Base-by-base conservation (phyloP, 805 yeast species). In the Wickerhamia fluorescens region DNA sequence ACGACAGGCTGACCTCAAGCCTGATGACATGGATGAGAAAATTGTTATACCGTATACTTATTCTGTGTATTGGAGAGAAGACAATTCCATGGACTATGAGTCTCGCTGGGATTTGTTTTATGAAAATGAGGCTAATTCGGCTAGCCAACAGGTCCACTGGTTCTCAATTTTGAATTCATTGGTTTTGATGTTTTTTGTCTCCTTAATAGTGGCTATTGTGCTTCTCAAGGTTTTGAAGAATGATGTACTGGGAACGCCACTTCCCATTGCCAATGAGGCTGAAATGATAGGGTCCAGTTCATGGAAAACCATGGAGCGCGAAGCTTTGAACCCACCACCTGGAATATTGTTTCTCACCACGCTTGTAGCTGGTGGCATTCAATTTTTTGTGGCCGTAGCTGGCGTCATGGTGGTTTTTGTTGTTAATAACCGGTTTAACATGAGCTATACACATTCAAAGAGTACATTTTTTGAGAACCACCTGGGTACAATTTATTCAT, bases 41-140 rank as follows among this genome's bases (percentile, higher is more conserved):
- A 47, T 58, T 1, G 47, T 63, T 20, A 70, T 86, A 19, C 88
- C 89, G 3, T 86, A 75, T 54, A 80, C 95, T 1, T 87, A 85
- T 44, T 74, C 95, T 1, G 86, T 87, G 3, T 80, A 80, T 47
- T 86, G 95, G 94, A 66, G 92, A 49, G 94, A 86, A 49, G 95
- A 86, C 35, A 58, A 60, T 24, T 68, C 73, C 3, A 61, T 82
- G 14, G 67, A 69, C 15, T 81, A 85, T 69, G 65, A 67, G 28
- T 64, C 75, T 34, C 64, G 95, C 41, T 84, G 94, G 92, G 74
- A 73, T 25, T 55, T 78, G 41, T 86, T 78, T 51, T 70, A 77
- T 40, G 66, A 73, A 34, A 69, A 68, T 41, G 80, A 73, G 28
- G 58, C 61, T 16, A 49, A 59, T 14, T 65, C 61, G 18, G 56